Conservation (phyloP, 169 alveolate genomes). For the Plasmodium berghei region DNA sequence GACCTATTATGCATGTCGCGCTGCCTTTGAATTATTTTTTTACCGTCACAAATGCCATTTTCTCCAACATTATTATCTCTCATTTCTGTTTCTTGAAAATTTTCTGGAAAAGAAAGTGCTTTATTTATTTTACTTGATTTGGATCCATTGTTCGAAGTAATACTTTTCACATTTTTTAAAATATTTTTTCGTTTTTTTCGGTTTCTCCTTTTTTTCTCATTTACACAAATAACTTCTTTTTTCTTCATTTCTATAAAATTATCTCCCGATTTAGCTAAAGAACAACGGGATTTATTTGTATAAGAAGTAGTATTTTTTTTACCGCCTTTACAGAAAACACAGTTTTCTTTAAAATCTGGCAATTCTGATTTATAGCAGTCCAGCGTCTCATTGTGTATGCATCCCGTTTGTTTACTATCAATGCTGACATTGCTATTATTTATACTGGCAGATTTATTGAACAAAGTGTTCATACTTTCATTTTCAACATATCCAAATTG, state of each 20-base stretch:
- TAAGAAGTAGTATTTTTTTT: not conserved
- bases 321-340: not conserved
- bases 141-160: too few species aligned
- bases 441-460: not conserved
- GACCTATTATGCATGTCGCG: conserved; percentile 11
- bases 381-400: conserved; percentile 22
- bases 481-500: not conserved
- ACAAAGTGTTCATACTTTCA: not conserved
- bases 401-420: not conserved
- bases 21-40: not conserved
- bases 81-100: too few species aligned
- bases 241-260: not conserved
- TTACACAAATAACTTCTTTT: not conserved
- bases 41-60: not conserved
- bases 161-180: too few species aligned
- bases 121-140: too few species aligned
- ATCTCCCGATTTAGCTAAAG: not conserved
- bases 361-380: conserved; percentile 27
- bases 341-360: not conserved
- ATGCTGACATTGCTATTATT: not conserved
- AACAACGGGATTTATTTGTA: not conserved
- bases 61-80: not conserved
- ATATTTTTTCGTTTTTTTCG: not conserved
- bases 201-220: not conserved
- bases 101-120: too few species aligned